These are phyloP conservation scores for Cyclostephanos tholiformis DNA, from an alignment of 108 stramenopile species.

Conservation along the genomic window DNA sequence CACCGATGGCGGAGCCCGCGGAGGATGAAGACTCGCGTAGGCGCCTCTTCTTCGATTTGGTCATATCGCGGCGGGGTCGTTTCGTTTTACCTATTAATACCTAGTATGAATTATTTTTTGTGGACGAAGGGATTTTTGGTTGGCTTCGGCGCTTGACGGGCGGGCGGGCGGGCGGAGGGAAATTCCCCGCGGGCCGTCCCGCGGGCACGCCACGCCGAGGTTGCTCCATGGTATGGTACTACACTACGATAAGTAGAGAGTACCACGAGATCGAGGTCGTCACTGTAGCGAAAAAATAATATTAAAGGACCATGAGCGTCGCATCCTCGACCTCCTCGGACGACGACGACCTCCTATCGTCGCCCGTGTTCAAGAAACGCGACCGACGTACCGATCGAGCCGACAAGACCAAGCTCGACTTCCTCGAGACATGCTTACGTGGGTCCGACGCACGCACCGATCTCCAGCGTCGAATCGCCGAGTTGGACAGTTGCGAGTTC, in stretches of 20 bases:
- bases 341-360: conserved; percentile 26
- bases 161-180: too few relatives aligned
- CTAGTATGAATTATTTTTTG: too few relatives aligned
- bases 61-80: background rate
- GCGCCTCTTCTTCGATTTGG: conserved; percentile 1
- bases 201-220: too few relatives aligned
- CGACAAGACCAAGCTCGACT: conserved; percentile 37
- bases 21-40: background rate
- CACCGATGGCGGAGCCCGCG: background rate
- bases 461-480: conserved; percentile 35
- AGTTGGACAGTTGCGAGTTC: conserved; percentile 17
- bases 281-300: too few relatives aligned
- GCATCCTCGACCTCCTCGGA: conserved; percentile 21
- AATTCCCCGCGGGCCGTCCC: too few relatives aligned
- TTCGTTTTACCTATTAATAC: too few relatives aligned
- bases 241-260: too few relatives aligned
- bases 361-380: conserved; percentile 29
- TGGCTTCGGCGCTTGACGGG: too few relatives aligned
- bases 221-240: too few relatives aligned
- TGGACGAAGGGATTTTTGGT: background rate
- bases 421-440: conserved; percentile 33
- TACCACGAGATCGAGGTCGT: too few relatives aligned
- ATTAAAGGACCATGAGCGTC: conserved; percentile 10
- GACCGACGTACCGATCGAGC: conserved; percentile 32
- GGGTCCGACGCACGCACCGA: conserved; percentile 43